Evolutionary conservation across 192 early-diverging fungal genomes (phyloP).

Genomic region (Phycomyces blakesleeanus): DNA sequence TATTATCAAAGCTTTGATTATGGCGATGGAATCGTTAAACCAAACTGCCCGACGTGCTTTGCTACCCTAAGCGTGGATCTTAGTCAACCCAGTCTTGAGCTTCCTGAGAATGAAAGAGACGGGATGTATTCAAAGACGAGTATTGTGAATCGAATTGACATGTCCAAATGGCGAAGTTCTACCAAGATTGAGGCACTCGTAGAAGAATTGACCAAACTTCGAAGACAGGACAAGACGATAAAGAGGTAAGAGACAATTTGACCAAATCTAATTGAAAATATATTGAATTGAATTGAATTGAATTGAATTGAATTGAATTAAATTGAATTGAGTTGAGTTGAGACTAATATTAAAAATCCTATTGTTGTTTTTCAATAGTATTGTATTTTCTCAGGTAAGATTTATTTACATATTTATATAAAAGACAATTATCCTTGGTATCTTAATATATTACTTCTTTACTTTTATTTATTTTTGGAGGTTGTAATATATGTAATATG

Average conservation of each 20-base stretch:
- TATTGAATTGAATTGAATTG: background rate
- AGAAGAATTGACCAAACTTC: conserved; percentile 76
- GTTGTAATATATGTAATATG: too few species aligned
- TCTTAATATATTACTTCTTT: too few species aligned
- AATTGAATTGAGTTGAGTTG: background rate
- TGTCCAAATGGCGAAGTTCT: conserved; percentile 81
- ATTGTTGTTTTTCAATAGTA: conserved; percentile 8
- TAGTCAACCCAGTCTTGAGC: conserved; percentile 49
- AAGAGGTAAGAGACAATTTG: conserved; percentile 58
- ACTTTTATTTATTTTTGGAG: too few species aligned
- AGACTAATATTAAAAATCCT: too few species aligned
- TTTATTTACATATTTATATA: too few species aligned
- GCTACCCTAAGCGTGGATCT: conserved; percentile 72
- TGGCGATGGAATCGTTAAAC: conserved; percentile 29
- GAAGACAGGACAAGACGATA: conserved; percentile 65
- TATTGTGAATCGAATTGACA: conserved; percentile 92
- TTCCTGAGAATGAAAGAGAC: conserved; percentile 26
- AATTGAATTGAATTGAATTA: background rate
- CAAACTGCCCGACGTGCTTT: conserved; percentile 82
- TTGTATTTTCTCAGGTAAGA: conserved; percentile 41
- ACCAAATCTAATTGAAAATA: too few species aligned
- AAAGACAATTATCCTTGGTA: too few species aligned
- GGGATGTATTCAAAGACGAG: conserved; percentile 47
- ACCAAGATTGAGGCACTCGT: conserved; percentile 95
- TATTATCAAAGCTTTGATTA: conserved; percentile 33